Evolutionary conservation across 495 filamentous ascomycete genomes (phyloP), one percentile per base, ranked within the genome.

Genomic region (Hypoxylon perforatum): DNA sequence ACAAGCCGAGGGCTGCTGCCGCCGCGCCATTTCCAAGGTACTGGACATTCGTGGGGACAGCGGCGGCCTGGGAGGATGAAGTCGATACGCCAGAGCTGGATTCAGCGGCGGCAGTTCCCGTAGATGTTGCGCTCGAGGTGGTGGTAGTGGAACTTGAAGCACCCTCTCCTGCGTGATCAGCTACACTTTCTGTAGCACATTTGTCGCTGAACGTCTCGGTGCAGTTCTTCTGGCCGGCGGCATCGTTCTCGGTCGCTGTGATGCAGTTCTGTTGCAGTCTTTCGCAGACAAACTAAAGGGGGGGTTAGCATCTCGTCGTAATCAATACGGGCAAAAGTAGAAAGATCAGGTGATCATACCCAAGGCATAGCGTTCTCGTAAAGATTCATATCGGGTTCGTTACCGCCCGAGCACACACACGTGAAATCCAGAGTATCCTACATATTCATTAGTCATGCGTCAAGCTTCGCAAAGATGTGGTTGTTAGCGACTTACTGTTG

Each of bases 311-410:
- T 25, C 21, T 25, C 0, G 12, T 15, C 12, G 21, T 21, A 33
- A 4, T 10, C 12, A 11, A 47, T 49, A 25, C 25, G 10, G 4
- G 8, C 22, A 15, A 38, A 14, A 17, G 12, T 17, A 17, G 36
- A 19, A 15, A 30, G 35, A 8, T 8, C 12, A 59, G 35, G 38
- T 22, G 0, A n/a, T 18, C 72, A 60, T 72, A 74, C 72, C 69
- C 69, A 76, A 42, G 76, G 76, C 65, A 80, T 66, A 14, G 75
- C 73, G 35, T 73, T 69, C 47, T 36, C 39, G 61, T 75, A 80
- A 42, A 69, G 50, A 42, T 73, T 70, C 64, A 80, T 70, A 42
- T 77, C 75, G 15, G 78, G 78, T 5, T 54, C 72, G 51, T 63
- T 57, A 41, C 69, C 65, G 56, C 75, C 61, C 12, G 67, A 39